Evolutionary conservation across 116 monocot genomes (phyloP).

Genomic region (Papilionanthe hybrid): DNA sequence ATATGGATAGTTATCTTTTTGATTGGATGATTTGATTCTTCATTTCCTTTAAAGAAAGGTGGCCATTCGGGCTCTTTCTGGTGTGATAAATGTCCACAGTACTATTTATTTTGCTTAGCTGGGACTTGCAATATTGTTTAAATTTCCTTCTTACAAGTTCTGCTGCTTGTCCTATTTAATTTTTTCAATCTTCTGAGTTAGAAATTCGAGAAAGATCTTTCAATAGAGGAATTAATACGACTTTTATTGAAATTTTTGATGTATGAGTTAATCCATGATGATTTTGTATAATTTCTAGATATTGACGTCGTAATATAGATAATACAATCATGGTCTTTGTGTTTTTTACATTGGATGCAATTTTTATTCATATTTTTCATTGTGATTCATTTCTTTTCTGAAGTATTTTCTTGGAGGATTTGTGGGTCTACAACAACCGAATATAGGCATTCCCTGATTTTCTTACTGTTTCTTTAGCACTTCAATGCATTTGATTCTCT

Average conservation of each 20-base stretch:
- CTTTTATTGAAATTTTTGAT: neutral
- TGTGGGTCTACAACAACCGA: neutral
- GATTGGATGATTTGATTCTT: neutral
- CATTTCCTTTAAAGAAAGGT: neutral
- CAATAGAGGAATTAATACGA: neutral
- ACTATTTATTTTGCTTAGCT: neutral
- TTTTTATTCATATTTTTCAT: neutral
- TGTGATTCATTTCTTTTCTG: neutral
- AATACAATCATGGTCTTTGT: neutral
- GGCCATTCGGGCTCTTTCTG: neutral
- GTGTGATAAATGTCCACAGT: neutral
- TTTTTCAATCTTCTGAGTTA: neutral
- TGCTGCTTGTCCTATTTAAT: neutral
- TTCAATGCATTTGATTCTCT: neutral
- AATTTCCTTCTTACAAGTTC: neutral
- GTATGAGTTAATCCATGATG: neutral
- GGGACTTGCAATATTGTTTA: neutral
- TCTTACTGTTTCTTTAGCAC: neutral
- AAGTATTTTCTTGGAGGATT: neutral
- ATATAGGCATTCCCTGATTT: neutral
- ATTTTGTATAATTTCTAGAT: neutral
- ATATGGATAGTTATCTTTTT: conserved; percentile 3
- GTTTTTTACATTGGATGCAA: neutral
- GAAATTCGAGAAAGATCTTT: neutral
- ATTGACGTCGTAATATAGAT: neutral